Base-by-base conservation (phyloP, 1,284 basidiomycete genomes). In the Clitocybe nebularis region DNA sequence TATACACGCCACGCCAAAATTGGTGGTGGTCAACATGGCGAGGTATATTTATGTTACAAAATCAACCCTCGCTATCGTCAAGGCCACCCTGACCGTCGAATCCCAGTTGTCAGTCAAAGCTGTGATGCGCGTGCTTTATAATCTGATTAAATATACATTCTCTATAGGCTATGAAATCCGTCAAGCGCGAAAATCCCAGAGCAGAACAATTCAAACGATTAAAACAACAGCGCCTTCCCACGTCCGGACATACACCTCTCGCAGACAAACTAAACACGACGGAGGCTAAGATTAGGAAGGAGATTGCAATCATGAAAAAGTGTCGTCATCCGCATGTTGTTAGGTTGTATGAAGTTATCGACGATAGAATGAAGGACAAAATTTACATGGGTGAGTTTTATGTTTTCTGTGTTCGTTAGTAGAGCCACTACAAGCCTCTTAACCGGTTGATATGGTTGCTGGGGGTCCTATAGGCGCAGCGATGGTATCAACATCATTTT, bases 221-320 rank as follows among this genome's bases (percentile, higher is more conserved):
- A 35, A 75, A 80, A 33, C 71, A 74, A 50, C 65, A 70, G 32
- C 71, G 61, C 26, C 66, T 84, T 38, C 75, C 79, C 29, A 62
- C 73, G 20, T 61, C 77, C 17, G 64, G 69, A 44, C 73, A 79
- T 58, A 62, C 68, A 1, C 72, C 69, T 21, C 63, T 85, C 13
- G 74, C 73, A 5, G 81, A 84, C 62, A 74, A 73, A 46, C 68
- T 85, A 22, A 70, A 74, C 43, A 84, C 80, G 26, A 87, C 85
- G 35, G 89, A 92, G 58, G 75, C 81, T 53, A 89, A 89, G 68
- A 88, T 93, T 53, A 74, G 79, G 55, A 82, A 83, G 57, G 93
- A 99, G 67, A 97, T 99, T 49, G 95, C 94, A 4, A 95, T 99
- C 62, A 93, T 99, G 88, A 97, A 97, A 69, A 94, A 96, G 59